phyloP scores from a whole-genome alignment of 345 rosid genomes.

The Populus davidiana region DNA sequence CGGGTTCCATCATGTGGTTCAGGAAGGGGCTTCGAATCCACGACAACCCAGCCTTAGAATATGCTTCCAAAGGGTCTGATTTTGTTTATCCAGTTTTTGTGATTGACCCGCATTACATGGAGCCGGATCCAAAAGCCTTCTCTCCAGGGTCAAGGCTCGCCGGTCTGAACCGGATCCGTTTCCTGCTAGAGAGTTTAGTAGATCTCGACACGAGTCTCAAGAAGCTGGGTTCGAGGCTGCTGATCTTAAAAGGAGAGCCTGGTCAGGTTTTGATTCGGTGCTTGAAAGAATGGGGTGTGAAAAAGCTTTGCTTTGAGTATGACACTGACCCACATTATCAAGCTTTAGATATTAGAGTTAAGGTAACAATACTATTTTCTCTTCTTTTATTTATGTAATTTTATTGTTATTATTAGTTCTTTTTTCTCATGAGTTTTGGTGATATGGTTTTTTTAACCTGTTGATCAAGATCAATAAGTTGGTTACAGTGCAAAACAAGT shows the following conservation, averaged over 20 bases:
- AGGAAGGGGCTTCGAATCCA: slow-evolving; percentile 89
- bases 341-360: slow-evolving; percentile 59
- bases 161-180: slow-evolving; percentile 74
- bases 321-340: slow-evolving; percentile 91
- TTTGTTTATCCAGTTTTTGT: slow-evolving; percentile 75
- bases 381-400: background rate
- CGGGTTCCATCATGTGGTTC: slow-evolving; percentile 82
- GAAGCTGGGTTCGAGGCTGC: slow-evolving; percentile 60
- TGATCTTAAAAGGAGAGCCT: slow-evolving; percentile 65
- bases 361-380: slow-evolving; percentile 36
- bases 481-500: too few relatives aligned
- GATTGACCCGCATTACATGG: slow-evolving; percentile 86
- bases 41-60: slow-evolving; percentile 84
- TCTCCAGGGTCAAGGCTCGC: slow-evolving; percentile 74
- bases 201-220: slow-evolving; percentile 63
- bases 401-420: background rate
- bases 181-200: slow-evolving; percentile 69
- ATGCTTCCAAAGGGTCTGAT: slow-evolving; percentile 48
- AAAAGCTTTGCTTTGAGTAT: slow-evolving; percentile 75
- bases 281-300: slow-evolving; percentile 77
- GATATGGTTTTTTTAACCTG: background rate
- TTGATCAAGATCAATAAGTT: too few relatives aligned
- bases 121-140: slow-evolving; percentile 56
- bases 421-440: background rate
- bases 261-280: slow-evolving; percentile 60